Base-by-base conservation (phyloP, 164 flowering plant genomes). In the Euptelea pleiosperma region DNA sequence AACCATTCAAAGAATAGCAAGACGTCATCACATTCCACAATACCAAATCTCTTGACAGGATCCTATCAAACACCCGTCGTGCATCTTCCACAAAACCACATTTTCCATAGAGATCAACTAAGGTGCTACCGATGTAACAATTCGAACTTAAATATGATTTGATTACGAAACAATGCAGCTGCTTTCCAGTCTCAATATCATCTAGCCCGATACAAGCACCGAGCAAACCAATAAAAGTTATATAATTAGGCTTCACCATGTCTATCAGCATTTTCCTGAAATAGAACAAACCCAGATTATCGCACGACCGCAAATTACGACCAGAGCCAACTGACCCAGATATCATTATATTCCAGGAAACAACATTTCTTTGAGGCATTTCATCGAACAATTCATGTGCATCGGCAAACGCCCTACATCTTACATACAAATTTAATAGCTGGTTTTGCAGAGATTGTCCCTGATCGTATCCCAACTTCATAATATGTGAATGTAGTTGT, bases 21-120 rank as follows among this genome's bases (percentile, higher is more conserved):
- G 84, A 75, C 45, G 83, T 52, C 84, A 85, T 82, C 48, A 75
- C 86, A 68, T 81, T 84, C 89, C 96, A 81, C 43, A 75, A 61
- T 46, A 84, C 87, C 67, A 81, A 55, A 68, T 82, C 87, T 65
- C 65, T 76, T 8, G 21, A 21, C 52, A 47, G 2, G 39, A 68
- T 73, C 15, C 21, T 31, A 67, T 82, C 77, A 62, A 88, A 85
- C 33, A 68, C 77, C 34, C 48, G 50, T 47, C 77, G 56, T 3
- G 85, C 85, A 45, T 81, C 78, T 54, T 61, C 70, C 29, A 79
- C 68, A 31, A 66, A 59, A 9, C 83, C 75, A 59, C 65, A 70
- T 55, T 82, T 78, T 7, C 73, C 85, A 61, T 83, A 85, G 3
- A 83, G 52, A 68, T 78, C 81, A 43, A 79, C 73, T 48, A 85